Base-by-base conservation (phyloP, 495 filamentous ascomycete genomes). In the Neohortaea acidophila region DNA sequence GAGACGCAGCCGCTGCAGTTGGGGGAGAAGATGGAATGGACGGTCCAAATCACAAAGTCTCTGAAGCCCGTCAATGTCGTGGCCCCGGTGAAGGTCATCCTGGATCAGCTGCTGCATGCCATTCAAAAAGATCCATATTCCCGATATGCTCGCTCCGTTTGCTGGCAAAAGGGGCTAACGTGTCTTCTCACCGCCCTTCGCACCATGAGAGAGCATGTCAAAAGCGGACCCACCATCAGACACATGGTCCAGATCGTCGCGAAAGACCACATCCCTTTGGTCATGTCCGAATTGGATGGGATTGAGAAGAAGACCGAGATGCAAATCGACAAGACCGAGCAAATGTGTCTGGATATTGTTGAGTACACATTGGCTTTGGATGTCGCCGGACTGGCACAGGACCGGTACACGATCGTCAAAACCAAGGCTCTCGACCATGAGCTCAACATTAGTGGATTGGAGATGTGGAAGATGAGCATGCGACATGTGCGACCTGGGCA, bases 381-480 rank as follows among this genome's bases (percentile, higher is more conserved):
- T 55, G 77, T 79, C 31, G 75, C 75, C 40, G 78, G 75, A 4
- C 66, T 86, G 0, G 70, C 68, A 29, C 73, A 72, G 41, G 81
- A 87, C 49, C 79, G 73, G 52, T 68, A 75, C 33, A 68, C 75
- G 11, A 66, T 91, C 36, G 60, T 71, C 4, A 63, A 61, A 4
- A 62, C 66, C 2, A 62, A 62, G 18, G 58, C 67, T 9, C 64
- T 86, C n/a, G 75, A 82, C 26, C 68, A 79, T 39, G 73, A 75
- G 17, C 63, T 75, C 11, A 70, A 67, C 34, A 69, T 73, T 4
- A 71, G 79, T 44, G 79, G 76, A 0, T 62, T 72, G 2, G 57
- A 64, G 1, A 72, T 91, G 21, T 93, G 85, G 86, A 75, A 83
- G 47, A 67, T 70, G 1, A 75, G 84, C 22, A 62, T 86, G 21